Evolutionary conservation across 441 rosid genomes (phyloP), one percentile per base, ranked within the genome.

Genomic region (Eruca vesicaria): DNA sequence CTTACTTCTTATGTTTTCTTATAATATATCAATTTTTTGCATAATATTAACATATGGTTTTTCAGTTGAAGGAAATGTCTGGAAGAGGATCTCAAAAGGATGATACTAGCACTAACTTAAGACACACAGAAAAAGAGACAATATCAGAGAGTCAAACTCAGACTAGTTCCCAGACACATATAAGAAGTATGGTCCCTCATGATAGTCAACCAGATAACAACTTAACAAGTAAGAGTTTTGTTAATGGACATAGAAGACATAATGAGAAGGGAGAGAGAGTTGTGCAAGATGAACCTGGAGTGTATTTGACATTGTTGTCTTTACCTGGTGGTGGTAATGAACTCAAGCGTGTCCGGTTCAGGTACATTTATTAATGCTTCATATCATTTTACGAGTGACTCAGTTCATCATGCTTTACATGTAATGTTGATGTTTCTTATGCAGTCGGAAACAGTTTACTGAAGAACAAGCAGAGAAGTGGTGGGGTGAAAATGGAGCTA

Each of bases 321-420:
- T 78, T 87, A 77, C 92, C 97, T 20, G 72, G 78, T 65, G 97
- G 90, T 71, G 82, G 84, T 56, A 86, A 84, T 66, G 95, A 89
- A 78, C 92, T 94, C 68, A 89, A 87, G 82, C 88, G 95, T 63
- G 88, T 92, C 43, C 90, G 97, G 43, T 94, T 94, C 88, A 92
- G 98, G 97, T 94, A 87, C 50, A 60, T n/a, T n/a, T 3, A 23
- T 52, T 69, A 16, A 23, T 36, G 52, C 29, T 55, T 23, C 70
- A 57, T 18, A 32, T 31, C 2, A 29, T 12, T 32, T 56, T 35
- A 45, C 19, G 4, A 35, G 41, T 26, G 3, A 19, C 35, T 63
- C 14, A 7, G n/a, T 63, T 35, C 28, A 32, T 72, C 35, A 31
- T 19, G 23, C 21, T 55, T 29, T 5, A 29, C 16, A 7, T 38